Percentiles rank a stretch among this genome's conserved stretches.
Conservation (phyloP, 2,329 filamentous ascomycete species). For the Colletotrichum sp. region DNA sequence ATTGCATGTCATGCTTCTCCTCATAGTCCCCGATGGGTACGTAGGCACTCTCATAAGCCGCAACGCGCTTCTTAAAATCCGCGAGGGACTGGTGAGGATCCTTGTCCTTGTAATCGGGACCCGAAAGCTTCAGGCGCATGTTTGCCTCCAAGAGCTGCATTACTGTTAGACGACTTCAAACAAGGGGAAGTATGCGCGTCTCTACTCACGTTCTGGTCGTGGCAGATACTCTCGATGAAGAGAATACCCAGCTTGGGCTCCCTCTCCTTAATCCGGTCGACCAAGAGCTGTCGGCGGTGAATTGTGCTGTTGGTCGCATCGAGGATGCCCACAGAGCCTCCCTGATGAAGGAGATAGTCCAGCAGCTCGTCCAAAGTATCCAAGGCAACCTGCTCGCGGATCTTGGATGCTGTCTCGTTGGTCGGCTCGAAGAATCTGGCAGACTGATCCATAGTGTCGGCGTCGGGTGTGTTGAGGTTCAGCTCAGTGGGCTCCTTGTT, state of each 20-base stretch:
- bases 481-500: slow-evolving; percentile 31
- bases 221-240: slow-evolving; percentile 94
- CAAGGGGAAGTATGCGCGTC: not conserved
- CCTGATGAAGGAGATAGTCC: slow-evolving; percentile 82
- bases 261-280: slow-evolving; percentile 80
- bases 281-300: slow-evolving; percentile 80
- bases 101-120: slow-evolving; percentile 94
- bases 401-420: slow-evolving; percentile 80
- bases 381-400: slow-evolving; percentile 91
- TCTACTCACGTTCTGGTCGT: slow-evolving; percentile 70
- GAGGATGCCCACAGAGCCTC: slow-evolving; percentile 91
- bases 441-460: slow-evolving; percentile 78
- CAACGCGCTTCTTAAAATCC: slow-evolving; percentile 93
- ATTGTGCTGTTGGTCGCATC: slow-evolving; percentile 98
- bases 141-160: slow-evolving; percentile 84
- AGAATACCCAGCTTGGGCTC: slow-evolving; percentile 90
- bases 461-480: slow-evolving; percentile 36
- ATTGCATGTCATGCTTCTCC: slow-evolving; percentile 88
- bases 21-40: slow-evolving; percentile 90
- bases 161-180: not conserved
- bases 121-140: slow-evolving; percentile 95
- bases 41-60: slow-evolving; percentile 93
- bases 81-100: slow-evolving; percentile 83
- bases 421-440: slow-evolving; percentile 93
- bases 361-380: slow-evolving; percentile 91